These are phyloP conservation scores for Sordaria brevicollis DNA, from an alignment of 495 filamentous ascomycete genomes.

Conservation along the genomic window DNA sequence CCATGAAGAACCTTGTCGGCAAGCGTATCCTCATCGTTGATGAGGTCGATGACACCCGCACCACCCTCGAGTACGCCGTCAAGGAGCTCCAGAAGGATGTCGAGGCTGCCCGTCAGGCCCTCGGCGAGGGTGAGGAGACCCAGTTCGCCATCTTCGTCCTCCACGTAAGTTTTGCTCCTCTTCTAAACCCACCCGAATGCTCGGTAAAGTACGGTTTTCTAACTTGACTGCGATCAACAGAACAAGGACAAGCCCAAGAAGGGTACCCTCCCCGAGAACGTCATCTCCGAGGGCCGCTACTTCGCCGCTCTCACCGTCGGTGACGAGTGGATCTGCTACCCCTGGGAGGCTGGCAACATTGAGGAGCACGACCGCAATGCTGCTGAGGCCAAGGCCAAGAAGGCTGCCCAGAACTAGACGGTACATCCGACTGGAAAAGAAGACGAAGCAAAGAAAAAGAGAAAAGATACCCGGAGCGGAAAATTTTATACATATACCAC, in stretches of 20 bases:
- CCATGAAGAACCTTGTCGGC: constrained; percentile 87
- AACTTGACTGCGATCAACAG: constrained; percentile 29
- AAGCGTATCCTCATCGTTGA: constrained; percentile 98
- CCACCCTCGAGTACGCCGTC: constrained; percentile 94
- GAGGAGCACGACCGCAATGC: constrained; percentile 81
- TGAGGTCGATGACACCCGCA: constrained; percentile 96
- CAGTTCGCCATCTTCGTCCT: constrained; percentile 90
- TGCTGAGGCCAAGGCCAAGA: constrained; percentile 29
- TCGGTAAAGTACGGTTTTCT: neutral
- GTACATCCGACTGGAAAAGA: neutral
- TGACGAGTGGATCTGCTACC: constrained; percentile 98
- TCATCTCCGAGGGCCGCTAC: constrained; percentile 68
- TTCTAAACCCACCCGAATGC: neutral
- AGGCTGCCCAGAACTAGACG: neutral
- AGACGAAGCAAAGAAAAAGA: neutral
- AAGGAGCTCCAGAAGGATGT: constrained; percentile 95
- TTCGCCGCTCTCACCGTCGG: constrained; percentile 75
- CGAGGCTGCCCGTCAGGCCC: constrained; percentile 60
- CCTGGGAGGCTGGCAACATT: constrained; percentile 97
- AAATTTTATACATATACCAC: neutral
- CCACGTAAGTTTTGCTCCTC: constrained; percentile 53
- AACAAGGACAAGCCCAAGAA: constrained; percentile 97
- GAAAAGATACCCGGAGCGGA: neutral
- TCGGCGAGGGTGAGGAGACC: constrained; percentile 62
- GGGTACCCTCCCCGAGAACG: constrained; percentile 69